Evolutionary conservation across 2,329 filamentous ascomycete species (phyloP).

Genomic region (Bertia moriformis): DNA sequence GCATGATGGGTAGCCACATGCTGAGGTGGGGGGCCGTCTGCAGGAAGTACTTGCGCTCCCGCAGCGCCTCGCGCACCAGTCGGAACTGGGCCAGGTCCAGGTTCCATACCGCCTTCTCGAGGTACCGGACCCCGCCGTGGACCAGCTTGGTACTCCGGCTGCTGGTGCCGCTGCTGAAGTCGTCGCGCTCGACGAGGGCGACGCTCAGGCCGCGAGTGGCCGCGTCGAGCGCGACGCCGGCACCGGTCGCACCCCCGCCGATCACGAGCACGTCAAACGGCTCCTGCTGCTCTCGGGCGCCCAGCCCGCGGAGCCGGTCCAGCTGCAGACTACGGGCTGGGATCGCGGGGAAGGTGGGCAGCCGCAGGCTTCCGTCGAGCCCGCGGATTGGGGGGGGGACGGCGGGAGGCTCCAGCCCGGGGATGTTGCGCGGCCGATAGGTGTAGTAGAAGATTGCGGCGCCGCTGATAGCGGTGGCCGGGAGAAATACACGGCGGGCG

Average conservation of each 20-base stretch:
- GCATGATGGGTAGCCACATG: constrained; percentile 62
- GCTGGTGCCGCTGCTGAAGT: constrained; percentile 61
- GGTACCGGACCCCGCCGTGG: constrained; percentile 61
- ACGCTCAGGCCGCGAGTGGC: constrained; percentile 59
- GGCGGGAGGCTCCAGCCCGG: constrained; percentile 50
- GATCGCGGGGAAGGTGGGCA: constrained; percentile 49
- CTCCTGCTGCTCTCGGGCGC: constrained; percentile 26
- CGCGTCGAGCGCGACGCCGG: constrained; percentile 59
- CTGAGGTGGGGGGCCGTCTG: constrained; percentile 63
- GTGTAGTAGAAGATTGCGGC: constrained; percentile 30
- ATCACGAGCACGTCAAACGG: constrained; percentile 62
- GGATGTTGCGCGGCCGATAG: constrained; percentile 60
- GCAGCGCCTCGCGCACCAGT: constrained; percentile 57
- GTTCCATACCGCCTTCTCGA: constrained; percentile 65
- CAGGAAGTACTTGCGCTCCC: constrained; percentile 62
- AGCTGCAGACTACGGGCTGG: constrained; percentile 53
- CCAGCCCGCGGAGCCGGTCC: constrained; percentile 35
- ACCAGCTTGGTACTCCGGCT: constrained; percentile 66
- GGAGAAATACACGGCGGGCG: not conserved
- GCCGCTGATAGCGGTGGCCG: not conserved
- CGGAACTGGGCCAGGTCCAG: constrained; percentile 61
- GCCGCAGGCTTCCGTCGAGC: constrained; percentile 51
- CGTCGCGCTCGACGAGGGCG: constrained; percentile 57
- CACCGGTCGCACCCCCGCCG: constrained; percentile 57
- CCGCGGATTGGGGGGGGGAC: constrained; percentile 59